Evolutionary conservation across 2,329 filamentous ascomycete species (phyloP), one percentile per base, ranked within the genome.

Genomic region (Aspergillus pseudonomiae): DNA sequence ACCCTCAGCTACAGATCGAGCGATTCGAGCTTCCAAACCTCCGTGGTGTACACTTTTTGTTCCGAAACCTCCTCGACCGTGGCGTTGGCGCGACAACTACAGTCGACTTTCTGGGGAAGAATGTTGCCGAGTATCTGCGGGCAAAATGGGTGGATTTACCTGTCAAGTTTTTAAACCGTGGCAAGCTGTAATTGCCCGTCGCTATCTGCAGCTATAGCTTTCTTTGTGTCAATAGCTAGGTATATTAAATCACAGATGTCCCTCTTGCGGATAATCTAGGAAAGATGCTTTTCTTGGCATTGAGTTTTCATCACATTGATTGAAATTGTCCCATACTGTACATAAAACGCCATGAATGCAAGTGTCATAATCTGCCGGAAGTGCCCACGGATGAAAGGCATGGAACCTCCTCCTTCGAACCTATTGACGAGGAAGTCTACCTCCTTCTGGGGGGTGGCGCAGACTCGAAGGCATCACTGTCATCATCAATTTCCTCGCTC

Each of bases 381-480:
- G 41, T 19, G 21, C 30, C 12, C 32, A 26, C 30, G 43, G 21
- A 34, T 24, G 11, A n/a, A 50, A 34, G 26, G 5, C 6, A 50
- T 21, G 16, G 3, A 32, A n/a, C 21, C 19, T 52, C 26, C 3
- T 32, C 19, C 28, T 32, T 12, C 46, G 12, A 4, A 9, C 12
- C 16, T 16, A 4, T 21, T 26, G 21, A 14, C 4, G 14, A 26
- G n/a, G 30, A 14, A 21, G 2, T 12, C 52, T 71, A 74, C 57
- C 71, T 75, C 60, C 72, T 65, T 21, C 55, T 67, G 2, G 67
- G 66, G 62, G 64, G 71, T 30, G 67, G 68, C 69, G 75, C 72
- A 32, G 80, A 77, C 67, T 83, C 81, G 74, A 83, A 83, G 14
- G 79, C 81, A 73, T 82, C 80, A 58, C 78, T 77, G 55, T 79